Percentiles rank a stretch among this genome's conserved stretches.
These are phyloP conservation scores for Umbelopsis isabellina DNA, from an alignment of 192 early-diverging fungal species.

Conservation along the genomic window DNA sequence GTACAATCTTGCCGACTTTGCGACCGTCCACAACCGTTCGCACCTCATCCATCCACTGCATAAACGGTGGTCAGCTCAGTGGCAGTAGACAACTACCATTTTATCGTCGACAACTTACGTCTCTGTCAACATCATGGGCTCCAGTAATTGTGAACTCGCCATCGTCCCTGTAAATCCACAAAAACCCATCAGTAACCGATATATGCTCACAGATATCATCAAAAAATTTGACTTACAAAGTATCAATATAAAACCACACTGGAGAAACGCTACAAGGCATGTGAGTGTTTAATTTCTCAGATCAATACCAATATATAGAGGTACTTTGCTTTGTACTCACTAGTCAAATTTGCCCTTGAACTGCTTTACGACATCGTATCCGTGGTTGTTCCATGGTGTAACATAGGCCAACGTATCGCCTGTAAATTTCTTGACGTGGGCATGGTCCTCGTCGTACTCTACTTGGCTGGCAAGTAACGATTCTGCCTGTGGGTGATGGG, in stretches of 20 bases:
- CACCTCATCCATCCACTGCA: constrained; percentile 45
- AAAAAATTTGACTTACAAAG: constrained; percentile 22
- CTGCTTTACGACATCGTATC: constrained; percentile 47
- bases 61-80: background rate
- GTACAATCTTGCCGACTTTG: constrained; percentile 39
- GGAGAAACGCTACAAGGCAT: constrained; percentile 35
- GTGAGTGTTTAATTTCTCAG: background rate
- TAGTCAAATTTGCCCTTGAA: constrained; percentile 53
- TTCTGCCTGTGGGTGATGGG: background rate
- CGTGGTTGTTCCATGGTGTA: constrained; percentile 49
- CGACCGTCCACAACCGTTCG: constrained; percentile 18
- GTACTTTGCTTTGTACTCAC: constrained; percentile 22
- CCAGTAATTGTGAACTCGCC: constrained; percentile 30
- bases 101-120: constrained; percentile 25
- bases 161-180: background rate
- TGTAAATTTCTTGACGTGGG: constrained; percentile 33
- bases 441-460: constrained; percentile 24
- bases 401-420: constrained; percentile 45
- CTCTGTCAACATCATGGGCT: constrained; percentile 42
- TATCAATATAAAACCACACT: constrained; percentile 43
- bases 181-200: too few relatives aligned
- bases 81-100: too few relatives aligned
- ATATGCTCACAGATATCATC: too few relatives aligned
- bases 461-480: constrained; percentile 18
- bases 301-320: background rate